Evolutionary conservation across 2,329 filamentous ascomycete species (phyloP).

Genomic region (Teratosphaeria nubilosa): DNA sequence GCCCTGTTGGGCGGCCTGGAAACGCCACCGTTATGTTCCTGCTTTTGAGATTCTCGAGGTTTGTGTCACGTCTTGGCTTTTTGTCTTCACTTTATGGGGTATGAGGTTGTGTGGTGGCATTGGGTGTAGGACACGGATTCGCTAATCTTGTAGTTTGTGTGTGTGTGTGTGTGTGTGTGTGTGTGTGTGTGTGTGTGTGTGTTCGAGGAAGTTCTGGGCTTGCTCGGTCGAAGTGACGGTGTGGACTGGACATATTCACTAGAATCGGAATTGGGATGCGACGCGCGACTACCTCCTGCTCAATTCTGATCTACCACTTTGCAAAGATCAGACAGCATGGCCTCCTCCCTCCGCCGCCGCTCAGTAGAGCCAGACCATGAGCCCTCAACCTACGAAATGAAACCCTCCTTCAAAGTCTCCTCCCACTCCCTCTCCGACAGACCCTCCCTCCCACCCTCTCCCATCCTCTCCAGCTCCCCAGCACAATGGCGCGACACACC

Average conservation of each 20-base stretch:
- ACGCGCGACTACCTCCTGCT: background rate
- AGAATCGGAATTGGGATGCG: background rate
- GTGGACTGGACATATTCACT: background rate
- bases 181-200: too few relatives aligned
- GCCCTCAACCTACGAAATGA: background rate
- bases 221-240: background rate
- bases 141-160: background rate
- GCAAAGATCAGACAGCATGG: background rate
- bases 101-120: background rate
- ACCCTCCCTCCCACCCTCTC: background rate
- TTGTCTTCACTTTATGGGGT: background rate
- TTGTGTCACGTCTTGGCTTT: background rate
- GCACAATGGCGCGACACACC: background rate
- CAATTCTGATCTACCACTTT: background rate
- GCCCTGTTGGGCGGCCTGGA: too few relatives aligned
- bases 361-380: background rate
- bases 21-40: background rate
- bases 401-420: background rate
- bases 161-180: background rate
- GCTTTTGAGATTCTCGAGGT: background rate
- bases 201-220: background rate
- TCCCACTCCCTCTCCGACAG: background rate
- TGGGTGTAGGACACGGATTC: background rate
- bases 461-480: background rate
- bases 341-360: background rate